Evolutionary conservation across 2,329 filamentous ascomycete genomes (phyloP), one percentile per base, ranked within the genome.

Genomic region (Chaetomiaceae sp.): DNA sequence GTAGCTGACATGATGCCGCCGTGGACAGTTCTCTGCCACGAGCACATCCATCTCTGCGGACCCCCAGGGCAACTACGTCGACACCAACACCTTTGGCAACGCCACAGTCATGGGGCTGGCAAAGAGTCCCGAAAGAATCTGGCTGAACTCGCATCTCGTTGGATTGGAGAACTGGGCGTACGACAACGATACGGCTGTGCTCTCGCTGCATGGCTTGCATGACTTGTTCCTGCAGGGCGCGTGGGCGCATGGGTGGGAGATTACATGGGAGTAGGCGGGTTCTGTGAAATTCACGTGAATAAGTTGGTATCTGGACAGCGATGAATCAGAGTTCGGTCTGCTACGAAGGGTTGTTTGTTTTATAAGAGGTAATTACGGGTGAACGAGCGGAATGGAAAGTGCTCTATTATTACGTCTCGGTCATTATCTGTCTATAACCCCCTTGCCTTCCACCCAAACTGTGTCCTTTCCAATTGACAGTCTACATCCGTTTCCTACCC

Each of bases 91-190:
- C 0, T 70, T 89, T 13, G 79, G 75, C 1, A 85, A 83, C 55
- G 73, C 87, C 33, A 87, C 82, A 0, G 66, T 89, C 40, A 58
- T 87, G 56, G 85, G 85, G 20, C 72, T 86, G 1, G 55, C 66
- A 3, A 51, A 56, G 5, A 59, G 66, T 60, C 61, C 74, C 30
- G 65, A 60, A 0, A 67, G 62, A n/a, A 78, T 87, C 1, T 69
- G 67, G 20, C 66, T 86, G 7, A 81, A 85, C 61, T n/a, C n/a
- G n/a, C n/a, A n/a, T n/a, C n/a, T n/a, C n/a, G n/a, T n/a, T n/a
- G n/a, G n/a, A n/a, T n/a, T n/a, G n/a, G n/a, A 78, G 75, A 0
- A 71, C 11, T 79, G 81, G 67, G 63, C 62, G 1, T 83, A 79
- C 56, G 72, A 82, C 62, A 55, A 62, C 14, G 71, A 68, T 1